These are phyloP conservation scores for Fusarium metavorans DNA, from an alignment of 2,329 filamentous ascomycete species.

Conservation along the genomic window DNA sequence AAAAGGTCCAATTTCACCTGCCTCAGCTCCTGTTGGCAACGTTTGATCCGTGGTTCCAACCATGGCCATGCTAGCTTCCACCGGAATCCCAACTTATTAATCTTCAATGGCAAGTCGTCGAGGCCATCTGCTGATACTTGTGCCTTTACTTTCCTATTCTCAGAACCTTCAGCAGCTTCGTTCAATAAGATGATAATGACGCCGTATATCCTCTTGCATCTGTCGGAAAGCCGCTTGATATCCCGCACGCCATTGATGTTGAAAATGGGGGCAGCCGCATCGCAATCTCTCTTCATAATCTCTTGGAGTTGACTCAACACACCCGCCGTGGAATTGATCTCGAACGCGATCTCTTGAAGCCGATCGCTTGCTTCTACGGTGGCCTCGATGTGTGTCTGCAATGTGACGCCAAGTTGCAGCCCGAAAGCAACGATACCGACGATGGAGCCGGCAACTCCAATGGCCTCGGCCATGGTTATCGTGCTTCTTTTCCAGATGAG, in stretches of 20 bases:
- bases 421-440: slow-evolving; percentile 3
- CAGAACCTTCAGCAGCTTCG: background rate
- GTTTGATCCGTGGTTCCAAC: background rate
- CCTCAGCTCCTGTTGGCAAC: background rate
- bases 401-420: background rate
- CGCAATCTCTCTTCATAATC: background rate
- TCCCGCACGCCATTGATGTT: background rate
- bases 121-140: background rate
- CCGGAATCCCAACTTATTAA: background rate
- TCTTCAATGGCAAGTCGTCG: background rate
- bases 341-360: background rate
- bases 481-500: background rate
- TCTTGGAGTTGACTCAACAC: background rate
- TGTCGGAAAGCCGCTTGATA: background rate
- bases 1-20: background rate
- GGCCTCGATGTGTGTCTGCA: background rate
- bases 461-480: background rate
- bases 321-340: slow-evolving; percentile 1
- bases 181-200: background rate
- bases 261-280: background rate
- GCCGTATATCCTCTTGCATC: background rate
- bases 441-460: slow-evolving; percentile 6
- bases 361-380: background rate
- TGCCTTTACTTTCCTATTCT: background rate
- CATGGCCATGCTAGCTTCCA: background rate